These are phyloP conservation scores for Dendrostoma leiphaemia DNA, from an alignment of 2,329 filamentous ascomycete species.

Conservation along the genomic window DNA sequence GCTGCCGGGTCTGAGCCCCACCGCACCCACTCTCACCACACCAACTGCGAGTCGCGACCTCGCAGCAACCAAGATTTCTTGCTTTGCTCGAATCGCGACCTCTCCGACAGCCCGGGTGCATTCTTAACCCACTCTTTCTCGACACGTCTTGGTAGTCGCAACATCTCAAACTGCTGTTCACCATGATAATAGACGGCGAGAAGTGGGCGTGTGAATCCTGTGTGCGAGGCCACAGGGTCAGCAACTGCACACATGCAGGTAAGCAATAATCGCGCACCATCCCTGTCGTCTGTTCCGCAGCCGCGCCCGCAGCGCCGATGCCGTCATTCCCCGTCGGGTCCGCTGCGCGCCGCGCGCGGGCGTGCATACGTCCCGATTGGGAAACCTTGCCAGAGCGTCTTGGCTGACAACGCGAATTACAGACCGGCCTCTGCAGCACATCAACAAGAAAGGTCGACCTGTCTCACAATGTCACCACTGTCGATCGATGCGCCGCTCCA, in stretches of 20 bases:
- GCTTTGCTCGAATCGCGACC: background rate
- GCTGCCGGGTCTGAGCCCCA: conserved; percentile 10
- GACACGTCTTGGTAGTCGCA: background rate
- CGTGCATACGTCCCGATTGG: background rate
- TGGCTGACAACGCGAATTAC: conserved; percentile 16
- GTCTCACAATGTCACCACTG: conserved; percentile 98
- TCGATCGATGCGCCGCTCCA: conserved; percentile 92
- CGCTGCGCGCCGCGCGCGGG: background rate
- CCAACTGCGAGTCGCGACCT: conserved; percentile 5
- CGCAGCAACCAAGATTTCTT: too few relatives aligned
- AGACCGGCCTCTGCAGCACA: conserved; percentile 91
- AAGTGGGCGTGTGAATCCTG: conserved; percentile 98
- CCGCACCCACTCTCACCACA: conserved; percentile 4
- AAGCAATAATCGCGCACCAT: conserved; percentile 43
- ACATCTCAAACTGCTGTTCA: conserved; percentile 20
- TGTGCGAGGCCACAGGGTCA: conserved; percentile 96
- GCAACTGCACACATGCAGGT: conserved; percentile 96
- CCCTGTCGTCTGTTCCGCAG: conserved; percentile 1
- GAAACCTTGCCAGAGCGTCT: background rate
- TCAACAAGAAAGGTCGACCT: conserved; percentile 96
- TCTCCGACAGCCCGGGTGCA: background rate
- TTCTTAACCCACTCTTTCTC: background rate
- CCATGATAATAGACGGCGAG: conserved; percentile 88
- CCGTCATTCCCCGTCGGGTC: background rate
- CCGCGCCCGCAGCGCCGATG: background rate